These are phyloP conservation scores for Uncinocarpus reesii DNA, from an alignment of 2,329 filamentous ascomycete species.

Conservation along the genomic window DNA sequence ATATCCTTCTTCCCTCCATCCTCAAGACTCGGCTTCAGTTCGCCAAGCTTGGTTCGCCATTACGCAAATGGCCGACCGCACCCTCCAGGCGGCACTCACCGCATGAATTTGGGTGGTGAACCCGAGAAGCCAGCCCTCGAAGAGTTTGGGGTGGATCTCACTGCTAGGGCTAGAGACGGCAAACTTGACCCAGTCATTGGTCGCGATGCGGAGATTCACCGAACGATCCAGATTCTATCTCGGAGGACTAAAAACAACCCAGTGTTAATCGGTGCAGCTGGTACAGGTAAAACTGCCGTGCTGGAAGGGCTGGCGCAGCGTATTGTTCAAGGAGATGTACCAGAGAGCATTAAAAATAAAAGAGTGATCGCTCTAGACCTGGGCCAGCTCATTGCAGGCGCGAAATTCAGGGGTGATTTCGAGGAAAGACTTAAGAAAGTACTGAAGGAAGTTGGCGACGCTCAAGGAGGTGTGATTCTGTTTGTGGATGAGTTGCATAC, in stretches of 20 bases:
- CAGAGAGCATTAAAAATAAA: conserved; percentile 93
- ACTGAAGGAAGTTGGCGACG: conserved; percentile 79
- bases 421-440: conserved; percentile 89
- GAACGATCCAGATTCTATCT: conserved; percentile 88
- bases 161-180: conserved; percentile 69
- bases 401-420: conserved; percentile 92
- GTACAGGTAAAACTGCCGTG: conserved; percentile 89
- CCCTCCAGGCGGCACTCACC: conserved; percentile 83
- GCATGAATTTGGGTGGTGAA: conserved; percentile 75
- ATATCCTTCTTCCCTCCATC: neutral
- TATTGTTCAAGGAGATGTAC: conserved; percentile 85
- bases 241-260: conserved; percentile 92
- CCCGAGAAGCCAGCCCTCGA: conserved; percentile 77
- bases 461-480: conserved; percentile 78
- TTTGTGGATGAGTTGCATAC: conserved; percentile 95
- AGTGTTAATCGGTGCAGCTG: conserved; percentile 81
- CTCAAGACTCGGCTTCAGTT: conserved; percentile 11
- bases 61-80: conserved; percentile 60
- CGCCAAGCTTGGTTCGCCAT: conserved; percentile 22
- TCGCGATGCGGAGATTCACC: conserved; percentile 78
- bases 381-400: conserved; percentile 85
- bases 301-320: conserved; percentile 80
- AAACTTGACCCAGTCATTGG: conserved; percentile 96
- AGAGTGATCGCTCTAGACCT: conserved; percentile 78
- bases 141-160: conserved; percentile 83